These are phyloP conservation scores for Hygrophorus russula DNA, from an alignment of 768 basidiomycete genomes.

Conservation along the genomic window DNA sequence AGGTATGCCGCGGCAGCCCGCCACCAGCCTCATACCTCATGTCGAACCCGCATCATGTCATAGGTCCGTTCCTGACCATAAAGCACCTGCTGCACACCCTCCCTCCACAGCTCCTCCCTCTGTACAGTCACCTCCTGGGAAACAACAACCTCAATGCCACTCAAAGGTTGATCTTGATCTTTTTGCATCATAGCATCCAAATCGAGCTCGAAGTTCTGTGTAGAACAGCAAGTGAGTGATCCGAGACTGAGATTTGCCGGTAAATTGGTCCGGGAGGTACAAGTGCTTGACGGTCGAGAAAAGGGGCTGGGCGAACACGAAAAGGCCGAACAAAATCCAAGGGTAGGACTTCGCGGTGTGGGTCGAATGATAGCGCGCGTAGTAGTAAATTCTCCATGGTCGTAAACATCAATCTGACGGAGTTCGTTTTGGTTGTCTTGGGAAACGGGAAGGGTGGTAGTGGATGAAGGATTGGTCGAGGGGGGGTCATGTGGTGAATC, in stretches of 20 bases:
- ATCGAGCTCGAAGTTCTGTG: constrained; percentile 4
- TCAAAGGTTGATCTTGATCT: neutral
- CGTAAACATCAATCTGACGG: neutral
- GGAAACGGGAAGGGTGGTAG: neutral
- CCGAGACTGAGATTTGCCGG: constrained; percentile 1
- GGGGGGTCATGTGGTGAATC: neutral
- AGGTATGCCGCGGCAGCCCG: too few relatives aligned
- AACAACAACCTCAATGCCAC: constrained; percentile 3
- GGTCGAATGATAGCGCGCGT: constrained; percentile 6
- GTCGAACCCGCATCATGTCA: too few relatives aligned
- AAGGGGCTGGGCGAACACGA: constrained; percentile 1
- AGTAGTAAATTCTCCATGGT: neutral
- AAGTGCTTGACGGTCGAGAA: constrained; percentile 4
- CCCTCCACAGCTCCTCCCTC: constrained; percentile 7
- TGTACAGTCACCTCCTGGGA: constrained; percentile 1
- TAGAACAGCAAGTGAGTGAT: constrained; percentile 2
- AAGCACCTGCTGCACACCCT: constrained; percentile 5
- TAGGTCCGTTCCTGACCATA: constrained; percentile 1
- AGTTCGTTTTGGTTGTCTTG: neutral
- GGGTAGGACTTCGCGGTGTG: neutral
- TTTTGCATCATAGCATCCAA: constrained; percentile 1
- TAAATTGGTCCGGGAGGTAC: constrained; percentile 3
- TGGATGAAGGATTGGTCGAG: neutral
- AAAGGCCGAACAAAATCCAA: neutral
- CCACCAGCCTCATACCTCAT: too few relatives aligned